Percentiles rank a stretch among this genome's conserved stretches.
These are phyloP conservation scores for Oropetium thomaeum DNA, from an alignment of 176 grass and related monocot species.

Conservation along the genomic window DNA sequence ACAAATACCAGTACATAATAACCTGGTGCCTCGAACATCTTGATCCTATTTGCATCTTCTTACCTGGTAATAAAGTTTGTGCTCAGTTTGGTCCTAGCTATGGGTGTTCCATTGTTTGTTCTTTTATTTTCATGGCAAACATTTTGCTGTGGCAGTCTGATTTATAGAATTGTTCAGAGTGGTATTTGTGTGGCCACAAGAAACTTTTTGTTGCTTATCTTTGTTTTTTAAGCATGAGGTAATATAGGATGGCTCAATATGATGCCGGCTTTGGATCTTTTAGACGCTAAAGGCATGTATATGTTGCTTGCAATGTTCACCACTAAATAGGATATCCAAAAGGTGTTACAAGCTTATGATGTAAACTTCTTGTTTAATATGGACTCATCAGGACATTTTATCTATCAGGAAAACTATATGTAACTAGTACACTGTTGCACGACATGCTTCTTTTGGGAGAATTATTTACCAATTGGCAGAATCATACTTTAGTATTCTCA, in stretches of 20 bases:
- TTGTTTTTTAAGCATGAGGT: not conserved
- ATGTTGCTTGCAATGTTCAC: not conserved
- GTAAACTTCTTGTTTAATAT: not conserved
- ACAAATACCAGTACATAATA: constrained; percentile 3
- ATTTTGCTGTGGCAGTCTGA: not conserved
- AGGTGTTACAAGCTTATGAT: not conserved
- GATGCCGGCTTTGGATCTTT: not conserved
- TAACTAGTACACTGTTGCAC: not conserved
- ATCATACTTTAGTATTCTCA: not conserved
- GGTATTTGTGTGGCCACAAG: not conserved
- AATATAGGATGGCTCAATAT: not conserved
- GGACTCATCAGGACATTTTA: not conserved
- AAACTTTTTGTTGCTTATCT: not conserved
- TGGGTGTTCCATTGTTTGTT: not conserved
- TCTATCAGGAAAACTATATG: not conserved
- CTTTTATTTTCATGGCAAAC: not conserved
- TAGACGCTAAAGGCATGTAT: not conserved
- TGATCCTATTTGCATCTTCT: not conserved
- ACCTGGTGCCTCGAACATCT: not conserved
- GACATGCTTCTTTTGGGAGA: not conserved
- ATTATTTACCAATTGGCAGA: not conserved
- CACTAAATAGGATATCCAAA: not conserved
- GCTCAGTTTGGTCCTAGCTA: not conserved
- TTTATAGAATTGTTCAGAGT: not conserved
- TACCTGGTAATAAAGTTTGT: not conserved